Evolutionary conservation across 2,329 filamentous ascomycete species (phyloP).

Genomic region (Mycosphaerella sp.): DNA sequence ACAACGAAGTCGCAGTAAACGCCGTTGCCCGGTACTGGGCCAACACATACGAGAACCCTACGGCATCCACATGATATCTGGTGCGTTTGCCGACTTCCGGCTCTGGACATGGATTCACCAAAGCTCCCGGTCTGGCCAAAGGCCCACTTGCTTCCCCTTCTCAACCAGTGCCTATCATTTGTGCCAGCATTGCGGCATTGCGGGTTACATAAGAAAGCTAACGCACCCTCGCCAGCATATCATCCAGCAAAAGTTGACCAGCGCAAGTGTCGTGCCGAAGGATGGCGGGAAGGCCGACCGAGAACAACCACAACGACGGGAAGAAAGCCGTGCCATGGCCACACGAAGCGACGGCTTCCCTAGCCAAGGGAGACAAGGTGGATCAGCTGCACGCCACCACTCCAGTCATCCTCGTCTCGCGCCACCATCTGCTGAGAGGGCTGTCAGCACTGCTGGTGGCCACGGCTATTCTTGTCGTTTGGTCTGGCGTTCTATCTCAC

Average conservation of each 20-base stretch:
- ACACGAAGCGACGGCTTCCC: conserved; percentile 6
- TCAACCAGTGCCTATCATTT: background rate
- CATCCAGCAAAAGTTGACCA: conserved; percentile 1
- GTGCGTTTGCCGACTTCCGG: conserved; percentile 10
- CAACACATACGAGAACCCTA: conserved; percentile 26
- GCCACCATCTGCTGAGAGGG: conserved; percentile 1
- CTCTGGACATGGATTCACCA: conserved; percentile 1
- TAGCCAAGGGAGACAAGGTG: conserved; percentile 14
- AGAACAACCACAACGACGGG: conserved; percentile 12
- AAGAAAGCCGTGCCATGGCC: conserved; percentile 6
- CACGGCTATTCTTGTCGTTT: conserved; percentile 4
- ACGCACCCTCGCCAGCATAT: conserved; percentile 8
- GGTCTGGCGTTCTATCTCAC: background rate
- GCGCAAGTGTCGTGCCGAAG: conserved; percentile 7
- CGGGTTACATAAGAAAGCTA: conserved; percentile 6
- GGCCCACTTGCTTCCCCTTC: conserved; percentile 3
- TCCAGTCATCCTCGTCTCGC: conserved; percentile 3
- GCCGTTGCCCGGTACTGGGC: conserved; percentile 56
- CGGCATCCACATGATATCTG: conserved; percentile 7
- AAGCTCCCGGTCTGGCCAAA: background rate
- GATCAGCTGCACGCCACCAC: conserved; percentile 11
- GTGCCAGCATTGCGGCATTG: background rate
- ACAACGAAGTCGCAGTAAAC: conserved; percentile 45
- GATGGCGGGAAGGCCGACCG: conserved; percentile 10
- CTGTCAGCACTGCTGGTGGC: conserved; percentile 12